These are phyloP conservation scores for Trichoderma koningii DNA, from an alignment of 2,329 filamentous ascomycete genomes.

Conservation along the genomic window DNA sequence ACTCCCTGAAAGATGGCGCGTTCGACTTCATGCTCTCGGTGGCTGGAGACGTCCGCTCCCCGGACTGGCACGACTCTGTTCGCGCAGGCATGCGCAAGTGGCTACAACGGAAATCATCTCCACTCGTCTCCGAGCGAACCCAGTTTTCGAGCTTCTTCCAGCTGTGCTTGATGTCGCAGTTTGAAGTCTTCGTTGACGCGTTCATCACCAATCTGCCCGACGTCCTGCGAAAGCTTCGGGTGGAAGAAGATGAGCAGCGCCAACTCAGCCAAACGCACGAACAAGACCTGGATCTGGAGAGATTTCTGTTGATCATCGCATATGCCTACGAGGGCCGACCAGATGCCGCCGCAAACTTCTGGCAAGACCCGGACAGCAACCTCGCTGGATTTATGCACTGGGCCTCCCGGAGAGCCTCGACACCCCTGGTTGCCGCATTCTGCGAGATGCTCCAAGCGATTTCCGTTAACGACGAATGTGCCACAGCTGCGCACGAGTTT, in stretches of 20 bases:
- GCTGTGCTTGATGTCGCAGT: constrained; percentile 70
- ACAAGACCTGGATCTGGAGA: constrained; percentile 75
- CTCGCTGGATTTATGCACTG: constrained; percentile 93
- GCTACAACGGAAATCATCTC: constrained; percentile 76
- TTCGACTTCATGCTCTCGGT: constrained; percentile 90
- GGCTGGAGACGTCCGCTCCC: constrained; percentile 75
- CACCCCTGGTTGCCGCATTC: constrained; percentile 92
- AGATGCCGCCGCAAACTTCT: constrained; percentile 85
- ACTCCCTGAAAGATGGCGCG: constrained; percentile 81
- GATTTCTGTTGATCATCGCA: constrained; percentile 88
- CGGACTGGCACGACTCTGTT: constrained; percentile 86
- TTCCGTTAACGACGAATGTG: constrained; percentile 78
- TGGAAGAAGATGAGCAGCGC: constrained; percentile 86
- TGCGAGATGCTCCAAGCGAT: constrained; percentile 94
- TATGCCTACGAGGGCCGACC: constrained; percentile 86
- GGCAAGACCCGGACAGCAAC: constrained; percentile 89
- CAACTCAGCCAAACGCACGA: constrained; percentile 66
- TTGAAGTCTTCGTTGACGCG: constrained; percentile 86
- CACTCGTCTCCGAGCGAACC: constrained; percentile 66
- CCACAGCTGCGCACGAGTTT: constrained; percentile 83
- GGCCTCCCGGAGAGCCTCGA: constrained; percentile 93
- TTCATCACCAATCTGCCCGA: constrained; percentile 97
- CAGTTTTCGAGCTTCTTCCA: constrained; percentile 74
- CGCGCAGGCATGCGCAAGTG: constrained; percentile 79
- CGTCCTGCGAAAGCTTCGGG: constrained; percentile 79